These are phyloP conservation scores for Jamesozyma jinghongensis DNA, from an alignment of 805 yeast species.

Conservation along the genomic window DNA sequence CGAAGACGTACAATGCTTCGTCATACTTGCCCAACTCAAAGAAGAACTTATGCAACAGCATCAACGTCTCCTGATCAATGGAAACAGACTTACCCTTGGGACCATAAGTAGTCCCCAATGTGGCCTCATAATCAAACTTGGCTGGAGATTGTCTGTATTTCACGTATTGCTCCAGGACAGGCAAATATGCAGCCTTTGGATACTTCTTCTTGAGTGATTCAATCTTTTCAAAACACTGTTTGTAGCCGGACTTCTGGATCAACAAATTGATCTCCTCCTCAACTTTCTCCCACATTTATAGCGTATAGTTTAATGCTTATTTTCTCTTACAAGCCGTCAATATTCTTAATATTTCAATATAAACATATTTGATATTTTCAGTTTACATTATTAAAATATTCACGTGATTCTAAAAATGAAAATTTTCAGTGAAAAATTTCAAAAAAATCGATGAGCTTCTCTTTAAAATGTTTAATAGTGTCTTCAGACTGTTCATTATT, in stretches of 20 bases:
- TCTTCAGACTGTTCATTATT: too few species aligned
- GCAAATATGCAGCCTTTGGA: conserved; percentile 50
- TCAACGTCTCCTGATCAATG: conserved; percentile 46
- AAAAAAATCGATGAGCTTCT: background rate
- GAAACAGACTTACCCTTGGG: conserved; percentile 16
- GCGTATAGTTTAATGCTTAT: too few species aligned
- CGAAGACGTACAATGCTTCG: conserved; percentile 44
- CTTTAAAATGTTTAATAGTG: too few species aligned
- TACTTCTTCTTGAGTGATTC: conserved; percentile 39
- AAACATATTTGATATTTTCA: too few species aligned
- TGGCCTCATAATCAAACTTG: conserved; percentile 27
- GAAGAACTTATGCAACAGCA: conserved; percentile 40
- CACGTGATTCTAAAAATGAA: background rate
- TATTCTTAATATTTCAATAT: too few species aligned
- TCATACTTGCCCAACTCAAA: conserved; percentile 29
- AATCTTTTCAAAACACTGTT: conserved; percentile 37
- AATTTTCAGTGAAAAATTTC: background rate
- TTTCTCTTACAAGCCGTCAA: too few species aligned
- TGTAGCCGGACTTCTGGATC: conserved; percentile 45
- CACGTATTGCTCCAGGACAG: conserved; percentile 28
- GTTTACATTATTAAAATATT: too few species aligned
- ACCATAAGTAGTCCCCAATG: conserved; percentile 21
- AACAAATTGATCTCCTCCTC: conserved; percentile 35
- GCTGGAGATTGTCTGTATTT: conserved; percentile 23
- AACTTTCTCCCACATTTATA: conserved; percentile 12